Percentiles rank a stretch among this genome's conserved stretches.
These are phyloP conservation scores for Backusella psychrophila DNA, from an alignment of 192 early-diverging fungal genomes.

Conservation along the genomic window DNA sequence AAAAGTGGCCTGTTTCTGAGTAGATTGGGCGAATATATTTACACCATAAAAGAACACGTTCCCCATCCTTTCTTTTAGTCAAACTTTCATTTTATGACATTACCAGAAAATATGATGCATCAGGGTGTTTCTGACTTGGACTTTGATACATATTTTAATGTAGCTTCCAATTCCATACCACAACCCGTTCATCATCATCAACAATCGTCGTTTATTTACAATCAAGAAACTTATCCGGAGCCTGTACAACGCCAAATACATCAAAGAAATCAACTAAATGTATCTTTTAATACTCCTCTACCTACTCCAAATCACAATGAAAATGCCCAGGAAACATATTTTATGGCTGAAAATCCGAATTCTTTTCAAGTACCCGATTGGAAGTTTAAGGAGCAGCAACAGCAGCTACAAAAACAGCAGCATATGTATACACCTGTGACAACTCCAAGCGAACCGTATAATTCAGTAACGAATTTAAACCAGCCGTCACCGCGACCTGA, in stretches of 20 bases:
- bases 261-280: not conserved
- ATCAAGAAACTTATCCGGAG: not conserved
- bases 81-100: not conserved
- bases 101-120: constrained; percentile 1
- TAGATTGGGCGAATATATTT: not conserved
- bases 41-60: not conserved
- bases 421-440: not conserved
- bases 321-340: not conserved
- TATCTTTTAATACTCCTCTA: not conserved
- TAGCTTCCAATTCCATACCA: constrained; percentile 1
- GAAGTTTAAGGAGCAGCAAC: not conserved
- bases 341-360: not conserved
- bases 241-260: not conserved
- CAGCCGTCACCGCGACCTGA: not conserved
- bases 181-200: not conserved
- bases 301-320: not conserved
- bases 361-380: not conserved
- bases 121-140: not conserved
- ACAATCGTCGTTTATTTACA: not conserved
- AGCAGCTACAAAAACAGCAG: not conserved
- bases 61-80: not conserved
- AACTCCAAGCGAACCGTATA: not conserved
- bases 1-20: constrained; percentile 14
- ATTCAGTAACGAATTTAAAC: not conserved
- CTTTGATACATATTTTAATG: constrained; percentile 13